A percentile compares a stretch with the other conserved stretches of the same genome.
These are phyloP conservation scores for Rosa persica DNA, from an alignment of 306 rosid genomes.

Conservation along the genomic window DNA sequence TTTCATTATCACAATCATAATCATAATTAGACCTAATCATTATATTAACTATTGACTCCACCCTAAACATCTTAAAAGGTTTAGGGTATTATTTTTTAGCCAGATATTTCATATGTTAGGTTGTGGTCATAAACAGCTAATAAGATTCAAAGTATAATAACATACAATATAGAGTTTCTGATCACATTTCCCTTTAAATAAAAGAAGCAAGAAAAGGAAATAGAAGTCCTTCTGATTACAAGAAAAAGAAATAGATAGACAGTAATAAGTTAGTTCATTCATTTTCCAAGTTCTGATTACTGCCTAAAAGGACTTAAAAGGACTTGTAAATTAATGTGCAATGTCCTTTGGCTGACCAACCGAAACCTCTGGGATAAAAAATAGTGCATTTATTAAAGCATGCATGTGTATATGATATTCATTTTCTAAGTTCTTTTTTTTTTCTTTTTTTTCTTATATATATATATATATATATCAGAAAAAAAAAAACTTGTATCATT, in stretches of 20 bases:
- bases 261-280: not conserved
- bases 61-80: not conserved
- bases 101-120: not conserved
- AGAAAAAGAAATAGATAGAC: not conserved
- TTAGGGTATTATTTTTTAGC: not conserved
- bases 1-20: not conserved
- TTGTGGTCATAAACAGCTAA: not conserved
- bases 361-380: slow-evolving; percentile 37
- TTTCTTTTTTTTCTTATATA: too few species aligned
- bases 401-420: not conserved
- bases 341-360: slow-evolving; percentile 46
- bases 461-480: not conserved
- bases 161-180: not conserved
- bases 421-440: too few species aligned
- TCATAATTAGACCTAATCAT: not conserved
- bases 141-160: not conserved
- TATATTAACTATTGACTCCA: not conserved
- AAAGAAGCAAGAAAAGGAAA: not conserved
- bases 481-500: not conserved
- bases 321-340: slow-evolving; percentile 34
- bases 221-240: too few species aligned
- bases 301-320: slow-evolving; percentile 15
- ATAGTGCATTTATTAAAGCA: slow-evolving; percentile 30
- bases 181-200: not conserved
- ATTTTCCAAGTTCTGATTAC: slow-evolving; percentile 1